Base-by-base conservation (phyloP, 345 rosid genomes). In the Populus nigra region DNA sequence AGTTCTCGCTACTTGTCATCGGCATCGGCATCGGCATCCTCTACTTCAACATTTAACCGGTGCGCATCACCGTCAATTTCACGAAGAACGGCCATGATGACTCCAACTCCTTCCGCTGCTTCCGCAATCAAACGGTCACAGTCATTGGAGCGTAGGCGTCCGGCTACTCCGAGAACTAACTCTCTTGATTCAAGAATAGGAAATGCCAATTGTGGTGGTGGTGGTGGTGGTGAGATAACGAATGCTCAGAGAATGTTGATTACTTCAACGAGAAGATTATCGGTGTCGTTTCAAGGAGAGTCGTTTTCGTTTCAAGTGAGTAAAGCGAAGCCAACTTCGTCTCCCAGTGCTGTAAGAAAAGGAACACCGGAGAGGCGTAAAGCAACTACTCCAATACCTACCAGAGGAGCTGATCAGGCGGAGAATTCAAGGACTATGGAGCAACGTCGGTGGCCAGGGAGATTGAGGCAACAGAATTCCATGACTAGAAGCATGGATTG, bases 231-330 rank as follows among this genome's bases (percentile, higher is more conserved):
- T 17, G 91, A 90, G 33, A 39, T 88, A 69, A 85, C 91, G 8
- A 79, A 87, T 59, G 90, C 91, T 78, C 92, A 90, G 88, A 88
- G 78, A 81, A 80, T 90, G 92, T 79, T 92, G 80, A 80, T 86
- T 78, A 84, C 91, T 70, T 92, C 97, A 20, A 86, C 92, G 65
- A 90, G 96, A 85, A 88, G 94, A 83, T 78, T 93, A 83, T 88
- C 93, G 10, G 90, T 90, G 45, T 90, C 98, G 72, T 92, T 92
- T 89, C 98, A 91, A 79, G 93, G 91, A 3, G 97, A 88, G 73
- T 92, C 96, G 50, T 91, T 90, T 82, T 83, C 98, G 68, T 85
- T 85, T 73, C 91, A 85, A 66, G 91, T 88, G 45, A 91, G 94
- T 75, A 94, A 92, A 78, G 88, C 91, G 73, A 91, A 89, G 86